Conservation (phyloP, 2,329 filamentous ascomycete genomes). For the Akanthomyces dipterigenus region DNA sequence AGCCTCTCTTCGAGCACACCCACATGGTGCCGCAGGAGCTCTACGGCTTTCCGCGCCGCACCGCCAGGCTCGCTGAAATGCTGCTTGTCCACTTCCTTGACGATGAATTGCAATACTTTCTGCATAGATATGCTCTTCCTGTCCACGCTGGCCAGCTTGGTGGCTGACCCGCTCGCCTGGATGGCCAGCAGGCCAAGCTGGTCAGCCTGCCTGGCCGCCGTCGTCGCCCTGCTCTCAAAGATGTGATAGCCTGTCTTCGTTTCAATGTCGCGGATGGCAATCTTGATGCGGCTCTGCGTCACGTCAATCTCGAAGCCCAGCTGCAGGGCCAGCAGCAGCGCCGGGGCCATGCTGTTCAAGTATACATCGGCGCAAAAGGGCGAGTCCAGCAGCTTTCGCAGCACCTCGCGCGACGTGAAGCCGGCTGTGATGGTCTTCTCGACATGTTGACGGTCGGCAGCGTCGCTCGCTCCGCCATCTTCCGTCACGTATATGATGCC, state of each 20-base stretch:
- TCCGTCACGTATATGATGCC: slow-evolving; percentile 23
- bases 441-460: background rate
- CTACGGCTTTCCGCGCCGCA: slow-evolving; percentile 9
- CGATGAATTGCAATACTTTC: slow-evolving; percentile 27
- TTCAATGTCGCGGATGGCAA: slow-evolving; percentile 28
- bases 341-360: slow-evolving; percentile 28
- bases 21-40: slow-evolving; percentile 22
- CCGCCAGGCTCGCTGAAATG: background rate
- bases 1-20: slow-evolving; percentile 25
- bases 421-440: background rate
- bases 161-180: slow-evolving; percentile 27
- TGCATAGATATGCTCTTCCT: slow-evolving; percentile 30
- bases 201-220: slow-evolving; percentile 21
- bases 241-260: slow-evolving; percentile 28
- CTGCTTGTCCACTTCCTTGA: slow-evolving; percentile 11
- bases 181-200: slow-evolving; percentile 26
- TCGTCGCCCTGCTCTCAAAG: slow-evolving; percentile 24
- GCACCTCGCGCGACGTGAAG: background rate
- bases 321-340: slow-evolving; percentile 27
- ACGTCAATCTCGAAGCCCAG: slow-evolving; percentile 27
- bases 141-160: slow-evolving; percentile 30
- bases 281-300: slow-evolving; percentile 26
- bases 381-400: slow-evolving; percentile 20
- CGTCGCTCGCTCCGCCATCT: slow-evolving; percentile 22
- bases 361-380: slow-evolving; percentile 23